Conservation (phyloP, 148 eudicot species). For the Chenopodium formosanum region DNA sequence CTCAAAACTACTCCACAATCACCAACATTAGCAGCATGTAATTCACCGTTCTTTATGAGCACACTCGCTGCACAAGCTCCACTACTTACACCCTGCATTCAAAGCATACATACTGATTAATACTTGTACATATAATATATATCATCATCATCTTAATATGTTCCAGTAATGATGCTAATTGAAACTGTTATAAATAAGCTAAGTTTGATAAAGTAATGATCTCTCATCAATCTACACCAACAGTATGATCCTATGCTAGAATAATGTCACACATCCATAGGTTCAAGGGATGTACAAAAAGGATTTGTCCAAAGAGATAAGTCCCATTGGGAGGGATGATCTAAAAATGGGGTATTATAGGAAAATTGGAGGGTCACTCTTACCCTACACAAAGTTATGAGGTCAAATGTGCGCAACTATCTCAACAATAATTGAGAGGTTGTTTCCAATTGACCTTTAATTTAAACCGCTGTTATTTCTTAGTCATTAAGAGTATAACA, state of each 20-base stretch:
- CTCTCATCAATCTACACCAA: no score
- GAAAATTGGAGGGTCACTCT: no score
- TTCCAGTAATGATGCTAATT: background rate
- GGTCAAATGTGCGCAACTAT: background rate
- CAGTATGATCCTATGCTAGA: background rate
- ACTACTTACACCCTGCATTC: conserved; percentile 40
- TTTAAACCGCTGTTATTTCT: no score
- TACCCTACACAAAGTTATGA: background rate
- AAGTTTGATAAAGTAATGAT: no score
- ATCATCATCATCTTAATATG: background rate
- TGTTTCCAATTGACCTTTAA: no score
- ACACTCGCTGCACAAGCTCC: conserved; percentile 65
- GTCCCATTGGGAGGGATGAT: background rate
- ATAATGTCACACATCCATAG: background rate
- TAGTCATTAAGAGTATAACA: no score
- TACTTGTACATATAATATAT: background rate
- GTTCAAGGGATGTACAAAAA: background rate
- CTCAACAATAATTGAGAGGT: background rate
- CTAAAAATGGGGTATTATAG: background rate
- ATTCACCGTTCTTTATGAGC: conserved; percentile 38
- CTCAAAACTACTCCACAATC: conserved; percentile 69
- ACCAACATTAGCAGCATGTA: conserved; percentile 55
- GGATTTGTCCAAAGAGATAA: background rate
- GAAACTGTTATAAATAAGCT: no score
- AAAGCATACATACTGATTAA: background rate